Evolutionary conservation across 208 protist genomes (phyloP).

Genomic region (Blastocrithidia nonstop): DNA sequence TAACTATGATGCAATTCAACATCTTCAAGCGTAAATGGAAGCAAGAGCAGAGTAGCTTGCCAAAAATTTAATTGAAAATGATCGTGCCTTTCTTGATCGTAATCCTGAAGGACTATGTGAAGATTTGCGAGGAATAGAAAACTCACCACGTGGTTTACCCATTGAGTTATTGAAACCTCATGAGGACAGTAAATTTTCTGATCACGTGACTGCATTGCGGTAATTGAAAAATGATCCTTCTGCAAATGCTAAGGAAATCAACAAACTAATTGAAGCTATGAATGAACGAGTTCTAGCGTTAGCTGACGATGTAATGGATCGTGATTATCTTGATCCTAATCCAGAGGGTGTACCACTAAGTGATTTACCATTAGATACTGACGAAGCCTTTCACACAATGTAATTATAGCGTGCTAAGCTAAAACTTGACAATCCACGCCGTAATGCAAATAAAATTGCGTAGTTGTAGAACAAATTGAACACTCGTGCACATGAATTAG

Average conservation of each 20-base stretch:
- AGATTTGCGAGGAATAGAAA: slow-evolving; percentile 34
- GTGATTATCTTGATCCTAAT: slow-evolving; percentile 13
- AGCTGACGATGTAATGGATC: slow-evolving; percentile 26
- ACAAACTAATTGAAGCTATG: slow-evolving; percentile 16
- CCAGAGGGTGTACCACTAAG: slow-evolving; percentile 42
- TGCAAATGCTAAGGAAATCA: slow-evolving; percentile 25
- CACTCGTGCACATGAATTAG: slow-evolving; percentile 53
- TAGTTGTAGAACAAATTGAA: slow-evolving; percentile 67
- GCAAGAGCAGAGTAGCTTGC: no score
- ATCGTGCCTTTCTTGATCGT: no score
- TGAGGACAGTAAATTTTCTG: no score
- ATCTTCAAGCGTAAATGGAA: no score
- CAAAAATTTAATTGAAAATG: no score
- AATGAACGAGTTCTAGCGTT: slow-evolving; percentile 23
- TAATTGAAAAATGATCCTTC: background rate
- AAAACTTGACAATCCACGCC: slow-evolving; percentile 46
- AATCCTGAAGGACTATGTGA: no score
- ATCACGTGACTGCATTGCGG: slow-evolving; percentile 6
- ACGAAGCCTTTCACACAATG: slow-evolving; percentile 28
- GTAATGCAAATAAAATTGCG: no score
- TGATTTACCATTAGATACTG: slow-evolving; percentile 38
- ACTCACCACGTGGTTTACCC: no score
- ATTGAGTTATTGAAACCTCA: no score
- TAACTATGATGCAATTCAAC: slow-evolving; percentile 31
- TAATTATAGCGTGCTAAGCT: slow-evolving; percentile 36